Percentiles rank a stretch among this genome's conserved stretches.
These are phyloP conservation scores for Umbelopsis sp. DNA, from an alignment of 192 early-diverging fungal species.

Conservation along the genomic window DNA sequence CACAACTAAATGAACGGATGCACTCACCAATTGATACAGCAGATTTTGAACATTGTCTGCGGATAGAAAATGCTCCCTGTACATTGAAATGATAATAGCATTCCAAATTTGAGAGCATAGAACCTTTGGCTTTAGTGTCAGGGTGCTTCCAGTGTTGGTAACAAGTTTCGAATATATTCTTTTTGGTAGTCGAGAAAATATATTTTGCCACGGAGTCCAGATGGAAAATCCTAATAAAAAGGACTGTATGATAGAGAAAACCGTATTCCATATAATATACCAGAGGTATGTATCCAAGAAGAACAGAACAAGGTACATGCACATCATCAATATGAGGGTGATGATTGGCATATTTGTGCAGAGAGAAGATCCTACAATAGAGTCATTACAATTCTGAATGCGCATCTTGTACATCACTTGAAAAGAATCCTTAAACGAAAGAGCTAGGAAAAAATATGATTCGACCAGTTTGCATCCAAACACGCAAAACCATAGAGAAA, in stretches of 20 bases:
- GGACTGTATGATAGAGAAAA: conserved; percentile 74
- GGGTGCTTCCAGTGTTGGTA: conserved; percentile 62
- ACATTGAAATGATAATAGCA: conserved; percentile 81
- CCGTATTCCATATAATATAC: conserved; percentile 85
- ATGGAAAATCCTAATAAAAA: conserved; percentile 80
- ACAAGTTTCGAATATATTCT: conserved; percentile 78
- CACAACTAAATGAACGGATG: background rate
- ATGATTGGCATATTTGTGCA: conserved; percentile 71
- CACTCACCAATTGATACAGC: conserved; percentile 70
- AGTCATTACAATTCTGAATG: conserved; percentile 59
- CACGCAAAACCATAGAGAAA: conserved; percentile 71
- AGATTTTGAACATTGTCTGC: conserved; percentile 73
- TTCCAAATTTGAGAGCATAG: conserved; percentile 86
- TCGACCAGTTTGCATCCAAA: conserved; percentile 80
- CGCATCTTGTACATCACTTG: conserved; percentile 52
- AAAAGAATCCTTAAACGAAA: conserved; percentile 78
- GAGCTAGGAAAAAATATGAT: conserved; percentile 81
- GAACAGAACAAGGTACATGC: conserved; percentile 73
- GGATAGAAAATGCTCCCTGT: conserved; percentile 75
- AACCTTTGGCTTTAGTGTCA: conserved; percentile 78
- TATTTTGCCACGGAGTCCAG: conserved; percentile 82
- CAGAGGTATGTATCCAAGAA: conserved; percentile 90
- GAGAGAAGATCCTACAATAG: conserved; percentile 53
- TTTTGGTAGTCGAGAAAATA: conserved; percentile 79
- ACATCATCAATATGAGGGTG: conserved; percentile 70